Base-by-base conservation (phyloP, 495 filamentous ascomycete genomes). In the Penicillium waksmanii region DNA sequence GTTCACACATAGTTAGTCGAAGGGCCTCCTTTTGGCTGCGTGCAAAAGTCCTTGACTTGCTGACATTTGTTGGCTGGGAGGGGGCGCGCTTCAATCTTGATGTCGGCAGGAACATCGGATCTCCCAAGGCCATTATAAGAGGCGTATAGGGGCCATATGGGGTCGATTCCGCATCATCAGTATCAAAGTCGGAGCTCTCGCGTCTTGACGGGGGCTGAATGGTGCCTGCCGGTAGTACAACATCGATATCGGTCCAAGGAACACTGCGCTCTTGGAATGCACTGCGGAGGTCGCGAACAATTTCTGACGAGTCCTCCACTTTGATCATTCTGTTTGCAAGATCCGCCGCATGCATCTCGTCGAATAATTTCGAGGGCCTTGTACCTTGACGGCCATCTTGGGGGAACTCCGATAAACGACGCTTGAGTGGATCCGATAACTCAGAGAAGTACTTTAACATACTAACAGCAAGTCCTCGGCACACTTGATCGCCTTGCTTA, bases 371-470 rank as follows among this genome's bases (percentile, higher is more conserved):
- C 2, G 88, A 84, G 10, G 83, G 80, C 62, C 62, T 70, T 17
- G 65, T 72, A 35, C 68, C 72, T 19, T 74, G 60, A 38, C 66
- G 73, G 25, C 64, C 67, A 38, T 67, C 58, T 11, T 70, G 73
- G 35, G 73, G 70, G 27, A 76, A 44, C 13, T 74, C 72, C 33
- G 62, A 72, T 63, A 83, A 63, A 42, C 73, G 79, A 59, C 82
- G 82, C 77, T 91, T 96, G 60, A 93, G 83, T 27, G 79, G 75
- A 42, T 91, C 87, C 15, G 93, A 88, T 49, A 98, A 76, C 70
- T 96, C 93, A 34, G 83, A 82, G 64, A 97, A 98, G 76, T 97
- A 99, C 69, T 94, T 98, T 69, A 91, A 82, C 69, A 98, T 80
- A 51, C 90, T 89, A 71, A 98, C 93, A 36, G 95, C 95, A 43